Evolutionary conservation across 768 basidiomycete genomes (phyloP), one percentile per base, ranked within the genome.

Genomic region (Termitomyces sp.): DNA sequence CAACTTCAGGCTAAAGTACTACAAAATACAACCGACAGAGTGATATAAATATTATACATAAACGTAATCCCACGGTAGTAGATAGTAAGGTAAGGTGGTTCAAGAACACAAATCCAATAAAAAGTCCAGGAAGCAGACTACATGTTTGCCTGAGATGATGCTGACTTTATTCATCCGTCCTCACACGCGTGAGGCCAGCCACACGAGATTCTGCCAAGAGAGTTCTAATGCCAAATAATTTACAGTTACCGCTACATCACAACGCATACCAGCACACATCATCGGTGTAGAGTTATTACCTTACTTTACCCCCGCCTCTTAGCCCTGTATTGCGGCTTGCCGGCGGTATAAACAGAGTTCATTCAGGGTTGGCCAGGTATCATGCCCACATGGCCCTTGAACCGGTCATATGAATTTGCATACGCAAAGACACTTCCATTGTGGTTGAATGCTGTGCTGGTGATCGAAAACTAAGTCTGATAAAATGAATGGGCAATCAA

Each of bases 361-460:
- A 25, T 87, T 88, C 74, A 84, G 94, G 87, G 84, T 62, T 82
- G 79, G 48, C 79, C 77, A 8, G 81, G 78, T 7, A 88, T 88
- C 82, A 89, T 92, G 15, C 94, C 94, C 8, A 86, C 84, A 72
- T 94, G 91, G 5, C 94, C 93, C 71, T 94, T 94, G 20, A 87
- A 89, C 94, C 94, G 96, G 69, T 96, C 94, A 66, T 96, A 96
- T 15, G 93, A 93, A 25, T 96, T 74, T 0, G 93, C 89, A 65
- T 97, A 97, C 0, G 94, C 95, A 69, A 97, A 91, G 63, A 97
- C 91, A 25, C 78, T 86, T 29, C 93, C 93, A 37, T 84, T 91
- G 63, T 88, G 87, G 77, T 94, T 97, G 81, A 96, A 97, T 2
- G 86, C 80, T 5, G 87, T 88, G 11, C 88, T 81, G n/a, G 89